Percentiles rank a stretch among this genome's conserved stretches.
Conservation (phyloP, 2,329 filamentous ascomycete genomes). For the Ilyonectria mors-panacis region DNA sequence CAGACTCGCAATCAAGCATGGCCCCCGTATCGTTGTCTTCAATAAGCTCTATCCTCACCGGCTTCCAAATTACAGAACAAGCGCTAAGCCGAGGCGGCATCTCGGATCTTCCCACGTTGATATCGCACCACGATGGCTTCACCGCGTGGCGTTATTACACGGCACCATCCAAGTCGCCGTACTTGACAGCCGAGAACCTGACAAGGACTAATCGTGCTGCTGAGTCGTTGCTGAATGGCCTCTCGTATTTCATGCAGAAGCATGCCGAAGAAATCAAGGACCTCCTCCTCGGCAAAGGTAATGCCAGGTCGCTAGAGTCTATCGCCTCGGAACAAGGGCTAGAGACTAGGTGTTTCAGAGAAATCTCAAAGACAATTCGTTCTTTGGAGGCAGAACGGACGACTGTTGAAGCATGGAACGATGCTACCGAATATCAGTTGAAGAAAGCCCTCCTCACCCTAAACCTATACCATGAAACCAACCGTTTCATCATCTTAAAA, state of each 20-base stretch:
- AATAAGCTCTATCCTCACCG: constrained; percentile 6
- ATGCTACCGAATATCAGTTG: background rate
- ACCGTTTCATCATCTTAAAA: constrained; percentile 19
- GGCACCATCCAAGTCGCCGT: background rate
- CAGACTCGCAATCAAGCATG: background rate
- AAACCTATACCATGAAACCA: constrained; percentile 2
- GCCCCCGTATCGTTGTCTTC: constrained; percentile 12
- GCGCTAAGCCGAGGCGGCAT: constrained; percentile 7
- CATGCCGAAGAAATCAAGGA: constrained; percentile 13
- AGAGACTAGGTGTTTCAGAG: constrained; percentile 19
- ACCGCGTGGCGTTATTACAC: constrained; percentile 24
- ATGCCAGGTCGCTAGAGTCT: background rate
- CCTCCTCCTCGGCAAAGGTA: background rate
- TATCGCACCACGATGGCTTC: constrained; percentile 8
- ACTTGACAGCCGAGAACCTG: background rate
- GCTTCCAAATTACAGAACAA: background rate
- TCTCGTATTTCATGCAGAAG: constrained; percentile 17
- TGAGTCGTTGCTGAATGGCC: constrained; percentile 14
- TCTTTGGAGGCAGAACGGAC: background rate
- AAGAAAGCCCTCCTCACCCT: constrained; percentile 11
- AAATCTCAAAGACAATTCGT: constrained; percentile 15
- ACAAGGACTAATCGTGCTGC: background rate
- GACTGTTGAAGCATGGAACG: background rate
- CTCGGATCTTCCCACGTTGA: background rate
- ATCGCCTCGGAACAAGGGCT: background rate